Base-by-base conservation (phyloP, 2,329 filamentous ascomycete genomes). In the Aspergillus ustus region DNA sequence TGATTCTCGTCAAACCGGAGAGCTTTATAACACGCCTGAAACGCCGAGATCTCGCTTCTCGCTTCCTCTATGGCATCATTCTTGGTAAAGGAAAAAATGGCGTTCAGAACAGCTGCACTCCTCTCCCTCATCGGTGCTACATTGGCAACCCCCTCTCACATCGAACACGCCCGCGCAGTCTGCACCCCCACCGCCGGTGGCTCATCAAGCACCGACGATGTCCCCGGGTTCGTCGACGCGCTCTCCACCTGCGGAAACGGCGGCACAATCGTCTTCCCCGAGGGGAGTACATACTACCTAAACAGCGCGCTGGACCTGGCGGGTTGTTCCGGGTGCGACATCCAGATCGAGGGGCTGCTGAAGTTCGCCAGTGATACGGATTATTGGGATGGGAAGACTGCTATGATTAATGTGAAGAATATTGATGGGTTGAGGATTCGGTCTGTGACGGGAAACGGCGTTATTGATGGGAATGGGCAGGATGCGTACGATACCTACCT, bases 381-480 rank as follows among this genome's bases (percentile, higher is more conserved):
- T 34, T 80, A 78, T 61, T 83, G 81, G 82, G 69, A 75, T 25
- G 77, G 76, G 17, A 73, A 75, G 55, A 73, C 66, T 0, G 74
- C 76, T 11, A 79, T 82, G 57, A 75, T 83, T 45, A 68, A 71
- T 46, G 66, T 82, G 8, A 68, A 74, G 13, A 69, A 72, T 9
- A 75, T 81, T 37, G 72, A 67, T 3, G 77, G 74, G 0, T 70
- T 77, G 22, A 79, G 73, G 25, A 74, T 83, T n/a, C 71, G 70
- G 9, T 81, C 78, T 0, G 29, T 77, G 2, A 79, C 74, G 0
- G 78, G 76, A 6, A 69, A 64, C 1, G 81, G 81, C 17, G 65
- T 80, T 0, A 80, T 83, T 48, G 81, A 83, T 65, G 81, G 80
- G 2, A 82, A 80, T 64, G 81, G 81, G 1, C 81, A 83, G 67